Base-by-base conservation (phyloP, 2,329 filamentous ascomycete genomes). In the Calonectria pseudoreteaudii region DNA sequence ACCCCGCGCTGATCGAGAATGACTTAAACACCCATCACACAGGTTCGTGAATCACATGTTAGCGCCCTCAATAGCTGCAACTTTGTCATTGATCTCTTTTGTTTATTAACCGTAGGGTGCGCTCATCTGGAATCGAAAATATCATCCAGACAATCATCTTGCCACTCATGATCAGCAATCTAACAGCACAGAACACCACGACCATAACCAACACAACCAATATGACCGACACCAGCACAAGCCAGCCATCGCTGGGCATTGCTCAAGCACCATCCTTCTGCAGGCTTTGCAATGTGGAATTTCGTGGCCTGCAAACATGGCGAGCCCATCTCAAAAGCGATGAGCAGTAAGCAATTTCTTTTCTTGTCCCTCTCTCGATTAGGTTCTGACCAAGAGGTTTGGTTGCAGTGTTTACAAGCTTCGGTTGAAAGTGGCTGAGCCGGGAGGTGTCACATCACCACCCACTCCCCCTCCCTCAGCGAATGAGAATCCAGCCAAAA, bases 281-380 rank as follows among this genome's bases (percentile, higher is more conserved):
- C 34, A 72, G 79, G 38, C 56, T 80, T 14, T 80, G 79, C 60
- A 65, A 77, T 38, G 31, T 76, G 56, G 49, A 74, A 66, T 56
- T 80, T 56, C 62, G 68, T 36, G 75, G 70, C 60, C 31, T 70
- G 13, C 66, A 66, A 31, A 72, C 49, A 13, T 80, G 77, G 76
- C 74, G 77, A 60, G 67, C 76, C 58, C 78, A 80, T 53, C 72
- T 77, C 62, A 80, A 80, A 66, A 79, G 71, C 52, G 78, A 79
- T 18, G 74, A 36, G 68, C 78, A 80, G 78, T 79, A 76, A 10
- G 78, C 8, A 8, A 4, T 31, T 8, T 8, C 72, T 31, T 66
- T 28, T 16, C 18, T 28, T 2, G 38, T 38, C 4, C 16, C 28
- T 38, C 26, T 47, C 30, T 7, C 7, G 56, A 7, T 23, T 6